These are phyloP conservation scores for Chaetoceros tenuissimus DNA, from an alignment of 108 stramenopile species.

Conservation along the genomic window DNA sequence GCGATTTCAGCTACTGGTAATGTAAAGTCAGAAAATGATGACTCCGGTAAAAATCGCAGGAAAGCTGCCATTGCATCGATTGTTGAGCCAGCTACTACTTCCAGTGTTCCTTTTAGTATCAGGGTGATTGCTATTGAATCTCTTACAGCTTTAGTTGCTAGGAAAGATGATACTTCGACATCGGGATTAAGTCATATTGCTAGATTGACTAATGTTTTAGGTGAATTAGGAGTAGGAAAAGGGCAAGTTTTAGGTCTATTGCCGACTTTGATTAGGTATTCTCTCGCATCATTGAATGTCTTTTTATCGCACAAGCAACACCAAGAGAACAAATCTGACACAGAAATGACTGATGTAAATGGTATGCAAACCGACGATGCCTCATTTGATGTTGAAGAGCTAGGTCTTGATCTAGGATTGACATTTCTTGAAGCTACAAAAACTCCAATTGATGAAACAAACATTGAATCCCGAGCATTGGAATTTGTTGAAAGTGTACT, in stretches of 20 bases:
- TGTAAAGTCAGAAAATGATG: neutral
- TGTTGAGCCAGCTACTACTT: slow-evolving; percentile 15
- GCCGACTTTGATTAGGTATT: slow-evolving; percentile 84
- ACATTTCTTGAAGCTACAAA: slow-evolving; percentile 79
- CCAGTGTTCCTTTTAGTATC: slow-evolving; percentile 52
- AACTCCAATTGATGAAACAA: slow-evolving; percentile 37
- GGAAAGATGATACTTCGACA: slow-evolving; percentile 45
- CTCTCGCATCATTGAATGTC: slow-evolving; percentile 61
- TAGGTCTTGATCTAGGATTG: slow-evolving; percentile 68
- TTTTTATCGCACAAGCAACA: slow-evolving; percentile 20
- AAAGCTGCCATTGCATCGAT: slow-evolving; percentile 34
- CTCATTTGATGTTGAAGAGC: slow-evolving; percentile 16
- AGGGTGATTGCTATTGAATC: slow-evolving; percentile 75
- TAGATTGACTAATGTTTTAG: slow-evolving; percentile 74
- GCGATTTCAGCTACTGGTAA: slow-evolving; percentile 27
- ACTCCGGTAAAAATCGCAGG: neutral
- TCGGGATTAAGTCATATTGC: slow-evolving; percentile 52
- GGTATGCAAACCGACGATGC: neutral
- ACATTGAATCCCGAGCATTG: slow-evolving; percentile 42
- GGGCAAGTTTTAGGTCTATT: slow-evolving; percentile 86
- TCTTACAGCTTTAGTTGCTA: slow-evolving; percentile 79
- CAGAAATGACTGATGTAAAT: slow-evolving; percentile 3
- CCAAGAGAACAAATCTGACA: neutral
- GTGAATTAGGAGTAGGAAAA: slow-evolving; percentile 88
- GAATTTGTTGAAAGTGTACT: slow-evolving; percentile 82